phyloP scores from a whole-genome alignment of 805 yeast genomes.

The Cyberlindnera maclurae region DNA sequence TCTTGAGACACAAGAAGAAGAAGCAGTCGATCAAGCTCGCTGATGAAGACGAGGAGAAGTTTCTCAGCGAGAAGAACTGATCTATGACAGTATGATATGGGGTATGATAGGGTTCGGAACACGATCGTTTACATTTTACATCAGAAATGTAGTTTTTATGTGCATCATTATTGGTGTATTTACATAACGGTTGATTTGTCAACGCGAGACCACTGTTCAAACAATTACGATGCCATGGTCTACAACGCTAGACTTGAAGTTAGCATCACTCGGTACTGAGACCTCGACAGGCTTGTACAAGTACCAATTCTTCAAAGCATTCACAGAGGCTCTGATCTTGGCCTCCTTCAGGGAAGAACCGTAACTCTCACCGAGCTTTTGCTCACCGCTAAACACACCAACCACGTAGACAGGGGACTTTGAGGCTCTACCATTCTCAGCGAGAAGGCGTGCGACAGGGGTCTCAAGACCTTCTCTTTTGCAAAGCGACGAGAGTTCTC shows the following conservation, averaged over 20 bases:
- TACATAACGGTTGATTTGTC: no score
- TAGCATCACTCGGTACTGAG: constrained; percentile 53
- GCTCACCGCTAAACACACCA: constrained; percentile 81
- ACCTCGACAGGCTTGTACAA: constrained; percentile 74
- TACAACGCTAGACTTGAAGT: constrained; percentile 31
- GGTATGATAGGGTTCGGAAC: background rate
- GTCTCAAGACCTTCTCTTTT: constrained; percentile 64
- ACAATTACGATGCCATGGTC: constrained; percentile 41
- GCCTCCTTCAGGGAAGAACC: constrained; percentile 90
- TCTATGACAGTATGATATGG: no score
- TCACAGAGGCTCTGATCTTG: constrained; percentile 84
- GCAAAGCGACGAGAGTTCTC: constrained; percentile 73
- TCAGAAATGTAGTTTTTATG: background rate
- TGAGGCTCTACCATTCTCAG: constrained; percentile 89
- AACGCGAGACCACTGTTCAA: constrained; percentile 13
- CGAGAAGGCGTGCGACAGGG: constrained; percentile 76
- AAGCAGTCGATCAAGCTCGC: constrained; percentile 1
- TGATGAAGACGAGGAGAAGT: constrained; percentile 2
- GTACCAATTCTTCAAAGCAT: constrained; percentile 87
- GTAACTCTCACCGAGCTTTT: constrained; percentile 87
- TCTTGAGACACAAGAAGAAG: constrained; percentile 1
- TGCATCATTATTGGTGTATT: background rate
- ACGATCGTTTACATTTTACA: background rate
- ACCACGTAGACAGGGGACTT: constrained; percentile 81
- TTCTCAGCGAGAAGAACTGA: constrained; percentile 8